Conservation (phyloP, 2,329 filamentous ascomycete species). For the Neopestalotiopsis sp. region DNA sequence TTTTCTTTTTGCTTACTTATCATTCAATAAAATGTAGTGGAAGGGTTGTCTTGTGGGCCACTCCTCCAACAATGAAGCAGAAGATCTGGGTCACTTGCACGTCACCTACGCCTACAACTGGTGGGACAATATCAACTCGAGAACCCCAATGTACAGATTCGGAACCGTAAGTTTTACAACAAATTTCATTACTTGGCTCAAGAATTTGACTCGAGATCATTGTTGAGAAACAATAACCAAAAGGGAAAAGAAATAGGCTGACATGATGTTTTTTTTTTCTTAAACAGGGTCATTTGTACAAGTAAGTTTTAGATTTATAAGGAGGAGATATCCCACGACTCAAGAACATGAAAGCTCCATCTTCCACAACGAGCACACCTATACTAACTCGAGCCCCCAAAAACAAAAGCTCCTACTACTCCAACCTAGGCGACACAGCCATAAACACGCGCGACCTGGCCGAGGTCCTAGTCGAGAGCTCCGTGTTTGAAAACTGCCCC, state of each 20-base stretch:
- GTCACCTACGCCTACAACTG: conserved; percentile 73
- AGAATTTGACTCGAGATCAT: too few relatives aligned
- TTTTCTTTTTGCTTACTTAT: too few relatives aligned
- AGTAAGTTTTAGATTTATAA: conserved; percentile 43
- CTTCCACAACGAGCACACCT: too few relatives aligned
- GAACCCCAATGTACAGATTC: conserved; percentile 68
- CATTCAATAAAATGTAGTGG: conserved; percentile 20
- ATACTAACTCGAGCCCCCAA: not conserved
- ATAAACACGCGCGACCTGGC: conserved; percentile 60
- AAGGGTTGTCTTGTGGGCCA: conserved; percentile 54
- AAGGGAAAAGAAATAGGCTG: not conserved
- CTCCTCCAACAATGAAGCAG: conserved; percentile 60
- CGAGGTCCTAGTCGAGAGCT: conserved; percentile 57
- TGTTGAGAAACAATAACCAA: conserved; percentile 50
- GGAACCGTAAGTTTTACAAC: conserved; percentile 51
- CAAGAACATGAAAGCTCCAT: too few relatives aligned
- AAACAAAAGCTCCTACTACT: conserved; percentile 10
- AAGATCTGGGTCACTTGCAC: conserved; percentile 66
- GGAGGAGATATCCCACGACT: conserved; percentile 30
- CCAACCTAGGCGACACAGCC: conserved; percentile 47
- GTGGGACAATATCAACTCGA: conserved; percentile 69
- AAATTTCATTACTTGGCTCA: too few relatives aligned
- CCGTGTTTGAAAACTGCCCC: conserved; percentile 33
- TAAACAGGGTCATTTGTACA: not conserved
- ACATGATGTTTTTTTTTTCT: not conserved